Base-by-base conservation (phyloP, 2,329 filamentous ascomycete species). In the Calonectria naviculata region DNA sequence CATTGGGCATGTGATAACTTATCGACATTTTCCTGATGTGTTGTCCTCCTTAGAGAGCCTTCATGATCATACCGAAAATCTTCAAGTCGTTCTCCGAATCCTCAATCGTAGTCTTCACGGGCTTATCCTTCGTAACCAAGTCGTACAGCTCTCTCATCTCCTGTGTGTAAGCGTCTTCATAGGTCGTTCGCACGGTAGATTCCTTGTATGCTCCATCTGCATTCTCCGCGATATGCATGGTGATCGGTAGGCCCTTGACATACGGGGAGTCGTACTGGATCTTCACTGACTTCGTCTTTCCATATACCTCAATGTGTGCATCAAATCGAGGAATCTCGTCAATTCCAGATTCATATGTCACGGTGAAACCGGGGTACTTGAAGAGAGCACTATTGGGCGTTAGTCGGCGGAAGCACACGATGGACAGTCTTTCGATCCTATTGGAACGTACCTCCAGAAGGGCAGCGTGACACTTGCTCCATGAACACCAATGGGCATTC, bases 191-290 rank as follows among this genome's bases (percentile, higher is more conserved):
- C 4, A 88, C 77, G 1, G 68, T 79, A 2, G 80, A 78, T 73
- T 86, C 85, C 62, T 83, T 80, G 44, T 80, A 86, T 17, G 79
- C 81, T 0, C 80, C 84, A 13, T 83, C 80, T 5, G 71, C 61
- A 15, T 81, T 81, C 49, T 90, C 88, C 7, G 83, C 76, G 10
- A 90, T 80, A 0, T 79, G 80, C 65, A 90, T 84, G 7, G 82
- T 86, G 28, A 89, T 86, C 0, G 87, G 86, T 1, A 90, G 79
- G 0, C 86, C 89, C 73, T 89, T 89, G n/a, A 90, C 83, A 67
- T 87, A 90, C 0, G 90, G 90, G 0, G 88, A 87, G 67, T 92
- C 88, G 72, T 88, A 90, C 41, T 87, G 77, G 13, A 92, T 83
- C 1, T 81, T 84, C 0, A 92, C 86, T 0, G 85, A 87, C 80